A percentile compares a stretch with the other conserved stretches of the same genome.
Evolutionary conservation across 495 filamentous ascomycete species (phyloP).

Genomic region (Trichoderma reesei): DNA sequence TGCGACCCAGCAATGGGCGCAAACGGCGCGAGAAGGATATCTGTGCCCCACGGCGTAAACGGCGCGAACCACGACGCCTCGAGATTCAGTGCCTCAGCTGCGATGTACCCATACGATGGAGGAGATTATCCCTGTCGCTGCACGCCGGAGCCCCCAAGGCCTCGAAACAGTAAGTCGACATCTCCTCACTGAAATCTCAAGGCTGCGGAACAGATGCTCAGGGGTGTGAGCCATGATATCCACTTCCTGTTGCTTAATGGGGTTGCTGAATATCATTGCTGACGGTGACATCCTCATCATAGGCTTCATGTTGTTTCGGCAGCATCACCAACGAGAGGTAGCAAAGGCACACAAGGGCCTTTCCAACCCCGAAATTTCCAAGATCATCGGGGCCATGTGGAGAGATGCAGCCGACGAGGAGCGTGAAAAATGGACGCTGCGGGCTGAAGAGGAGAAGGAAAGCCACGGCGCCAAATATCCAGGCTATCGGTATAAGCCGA

Average conservation of each 20-base stretch:
- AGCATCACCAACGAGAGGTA: slow-evolving; percentile 78
- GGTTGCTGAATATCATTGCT: slow-evolving; percentile 7
- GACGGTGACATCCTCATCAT: slow-evolving; percentile 17
- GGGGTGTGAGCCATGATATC: background rate
- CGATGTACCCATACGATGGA: slow-evolving; percentile 21
- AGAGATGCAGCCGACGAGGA: slow-evolving; percentile 58
- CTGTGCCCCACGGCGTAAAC: slow-evolving; percentile 38
- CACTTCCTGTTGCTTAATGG: background rate
- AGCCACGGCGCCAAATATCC: slow-evolving; percentile 87
- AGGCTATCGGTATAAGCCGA: slow-evolving; percentile 88
- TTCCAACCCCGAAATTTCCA: slow-evolving; percentile 94
- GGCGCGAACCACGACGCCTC: slow-evolving; percentile 35
- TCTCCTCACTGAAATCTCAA: slow-evolving; percentile 16
- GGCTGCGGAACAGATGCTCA: slow-evolving; percentile 3
- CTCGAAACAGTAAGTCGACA: slow-evolving; percentile 76
- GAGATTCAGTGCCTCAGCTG: slow-evolving; percentile 27
- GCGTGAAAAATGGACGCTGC: slow-evolving; percentile 78
- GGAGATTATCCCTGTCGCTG: slow-evolving; percentile 69
- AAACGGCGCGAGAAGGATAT: slow-evolving; percentile 31
- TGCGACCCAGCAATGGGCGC: background rate
- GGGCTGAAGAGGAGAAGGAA: slow-evolving; percentile 91
- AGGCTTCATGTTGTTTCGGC: slow-evolving; percentile 98
- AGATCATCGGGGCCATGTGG: slow-evolving; percentile 96
- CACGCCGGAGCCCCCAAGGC: slow-evolving; percentile 80
- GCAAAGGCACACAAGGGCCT: slow-evolving; percentile 77